phyloP scores from a whole-genome alignment of 2,329 filamentous ascomycete genomes.

The Pseudocercospora eumusae region DNA sequence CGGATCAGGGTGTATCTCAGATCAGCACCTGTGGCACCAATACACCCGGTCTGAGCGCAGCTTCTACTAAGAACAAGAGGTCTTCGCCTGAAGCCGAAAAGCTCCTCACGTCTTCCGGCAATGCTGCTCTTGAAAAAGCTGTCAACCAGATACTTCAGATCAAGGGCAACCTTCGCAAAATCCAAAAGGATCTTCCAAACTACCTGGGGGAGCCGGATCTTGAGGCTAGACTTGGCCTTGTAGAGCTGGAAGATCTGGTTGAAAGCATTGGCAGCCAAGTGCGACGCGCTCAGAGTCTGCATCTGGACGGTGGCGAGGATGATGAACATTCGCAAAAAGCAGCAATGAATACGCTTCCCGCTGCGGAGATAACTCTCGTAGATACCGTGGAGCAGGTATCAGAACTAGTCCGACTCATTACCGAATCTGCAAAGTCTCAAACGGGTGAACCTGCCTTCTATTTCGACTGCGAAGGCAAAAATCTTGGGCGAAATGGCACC shows the following conservation, averaged over 20 bases:
- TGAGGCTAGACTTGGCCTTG: conserved; percentile 2
- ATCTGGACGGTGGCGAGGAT: not conserved
- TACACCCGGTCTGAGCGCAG: not conserved
- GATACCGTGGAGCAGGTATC: not conserved
- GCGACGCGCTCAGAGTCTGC: not conserved
- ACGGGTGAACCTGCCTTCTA: conserved; percentile 1
- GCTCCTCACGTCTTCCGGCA: not conserved
- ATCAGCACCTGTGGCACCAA: not conserved
- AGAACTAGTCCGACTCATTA: not conserved
- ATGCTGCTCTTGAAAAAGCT: conserved; percentile 5
- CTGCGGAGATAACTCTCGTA: not conserved
- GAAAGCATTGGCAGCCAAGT: not conserved
- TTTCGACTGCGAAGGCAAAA: conserved; percentile 15
- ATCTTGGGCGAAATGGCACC: conserved; percentile 12
- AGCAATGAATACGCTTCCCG: not conserved
- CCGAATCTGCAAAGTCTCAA: not conserved
- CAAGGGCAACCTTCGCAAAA: not conserved
- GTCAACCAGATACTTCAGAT: not conserved
- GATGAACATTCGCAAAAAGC: not conserved
- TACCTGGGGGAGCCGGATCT: conserved; percentile 1
- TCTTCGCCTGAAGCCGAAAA: not conserved
- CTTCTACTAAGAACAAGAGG: not conserved
- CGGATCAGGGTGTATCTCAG: not conserved
- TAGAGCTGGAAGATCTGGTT: not conserved
- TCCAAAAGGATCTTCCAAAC: not conserved